phyloP scores from a whole-genome alignment of 257 asterid genomes.

The Scutellaria minor region DNA sequence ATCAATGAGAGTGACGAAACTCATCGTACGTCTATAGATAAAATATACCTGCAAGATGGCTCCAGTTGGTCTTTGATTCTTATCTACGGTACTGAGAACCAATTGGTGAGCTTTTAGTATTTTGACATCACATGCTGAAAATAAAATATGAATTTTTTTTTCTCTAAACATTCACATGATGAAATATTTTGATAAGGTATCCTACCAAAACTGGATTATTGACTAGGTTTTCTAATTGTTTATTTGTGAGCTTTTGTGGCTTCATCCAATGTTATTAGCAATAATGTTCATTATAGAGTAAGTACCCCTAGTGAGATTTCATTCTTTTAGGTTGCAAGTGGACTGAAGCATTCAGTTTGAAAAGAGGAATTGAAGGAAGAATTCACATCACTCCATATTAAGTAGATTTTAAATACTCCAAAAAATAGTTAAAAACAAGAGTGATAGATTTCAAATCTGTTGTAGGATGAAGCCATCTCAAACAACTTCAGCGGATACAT shows the following conservation, averaged over 20 bases:
- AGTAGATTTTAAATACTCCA: background rate
- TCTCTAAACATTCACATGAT: background rate
- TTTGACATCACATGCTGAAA: background rate
- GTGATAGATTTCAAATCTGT: too few species aligned
- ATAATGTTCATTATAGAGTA: too few species aligned
- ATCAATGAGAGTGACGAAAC: too few species aligned
- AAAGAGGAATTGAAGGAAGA: background rate
- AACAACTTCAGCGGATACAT: background rate
- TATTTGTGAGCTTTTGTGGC: too few species aligned
- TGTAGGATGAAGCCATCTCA: background rate
- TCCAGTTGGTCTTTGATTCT: background rate
- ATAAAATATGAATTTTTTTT: background rate
- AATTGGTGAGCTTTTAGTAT: background rate
- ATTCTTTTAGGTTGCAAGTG: background rate
- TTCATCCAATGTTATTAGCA: too few species aligned
- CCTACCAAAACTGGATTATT: background rate
- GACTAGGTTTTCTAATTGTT: too few species aligned
- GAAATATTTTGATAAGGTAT: background rate
- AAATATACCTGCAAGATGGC: conserved; percentile 7
- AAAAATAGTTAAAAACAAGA: too few species aligned
- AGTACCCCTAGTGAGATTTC: background rate
- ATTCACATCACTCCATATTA: background rate
- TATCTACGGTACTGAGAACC: background rate
- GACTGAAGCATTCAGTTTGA: background rate
- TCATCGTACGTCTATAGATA: too few species aligned